A percentile compares a stretch with the other conserved stretches of the same genome.
These are phyloP conservation scores for Tetraselmis striata DNA, from an alignment of 139 green algal species.

Conservation along the genomic window DNA sequence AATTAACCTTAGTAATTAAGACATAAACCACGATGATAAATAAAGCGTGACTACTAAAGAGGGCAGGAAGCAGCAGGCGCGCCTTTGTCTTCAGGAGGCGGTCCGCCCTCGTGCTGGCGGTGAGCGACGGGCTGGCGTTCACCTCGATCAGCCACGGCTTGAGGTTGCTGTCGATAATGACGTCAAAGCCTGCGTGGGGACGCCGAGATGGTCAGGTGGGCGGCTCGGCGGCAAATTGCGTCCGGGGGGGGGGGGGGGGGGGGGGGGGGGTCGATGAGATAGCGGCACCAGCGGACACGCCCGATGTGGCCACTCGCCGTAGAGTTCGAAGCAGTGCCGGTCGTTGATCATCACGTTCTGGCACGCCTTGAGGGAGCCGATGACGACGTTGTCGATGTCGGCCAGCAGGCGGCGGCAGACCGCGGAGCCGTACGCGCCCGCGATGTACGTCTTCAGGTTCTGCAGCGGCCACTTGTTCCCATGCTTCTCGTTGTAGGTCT, in stretches of 20 bases:
- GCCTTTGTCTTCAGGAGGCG: background rate
- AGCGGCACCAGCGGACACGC: too few relatives aligned
- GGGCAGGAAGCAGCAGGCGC: background rate
- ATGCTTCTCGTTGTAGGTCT: conserved; percentile 55
- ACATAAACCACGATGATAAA: too few relatives aligned
- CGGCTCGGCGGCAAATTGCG: too few relatives aligned
- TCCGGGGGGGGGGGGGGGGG: too few relatives aligned
- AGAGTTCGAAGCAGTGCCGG: conserved; percentile 59
- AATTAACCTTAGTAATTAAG: background rate
- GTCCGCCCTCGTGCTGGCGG: conserved; percentile 20
- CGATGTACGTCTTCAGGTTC: conserved; percentile 41
- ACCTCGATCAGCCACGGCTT: conserved; percentile 67
- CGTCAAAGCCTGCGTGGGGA: conserved; percentile 65
- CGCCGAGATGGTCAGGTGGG: too few relatives aligned
- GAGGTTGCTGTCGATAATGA: conserved; percentile 58
- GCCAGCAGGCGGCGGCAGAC: conserved; percentile 32
- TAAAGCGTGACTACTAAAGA: too few relatives aligned
- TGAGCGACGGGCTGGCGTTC: conserved; percentile 33
- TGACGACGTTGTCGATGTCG: conserved; percentile 32
- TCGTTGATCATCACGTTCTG: conserved; percentile 72
- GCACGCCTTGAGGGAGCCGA: conserved; percentile 36
- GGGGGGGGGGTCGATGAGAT: too few relatives aligned
- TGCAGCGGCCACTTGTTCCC: conserved; percentile 68
- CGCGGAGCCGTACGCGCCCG: background rate
- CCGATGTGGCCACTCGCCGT: too few relatives aligned